These are phyloP conservation scores for Hypomyces perniciosus DNA, from an alignment of 2,329 filamentous ascomycete genomes.

Conservation along the genomic window DNA sequence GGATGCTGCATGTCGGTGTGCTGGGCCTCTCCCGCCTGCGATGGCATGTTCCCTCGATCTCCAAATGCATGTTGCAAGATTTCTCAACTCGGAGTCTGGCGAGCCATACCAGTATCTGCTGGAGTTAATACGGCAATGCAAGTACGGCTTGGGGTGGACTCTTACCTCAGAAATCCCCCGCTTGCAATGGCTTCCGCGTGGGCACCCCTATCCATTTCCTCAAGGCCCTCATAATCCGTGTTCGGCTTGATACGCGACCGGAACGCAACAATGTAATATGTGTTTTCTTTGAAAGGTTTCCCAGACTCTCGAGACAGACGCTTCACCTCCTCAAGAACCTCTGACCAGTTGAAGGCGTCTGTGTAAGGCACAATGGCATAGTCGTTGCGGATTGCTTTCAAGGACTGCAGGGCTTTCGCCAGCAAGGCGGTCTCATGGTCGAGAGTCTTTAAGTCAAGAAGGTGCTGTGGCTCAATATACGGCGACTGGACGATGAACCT, in stretches of 20 bases:
- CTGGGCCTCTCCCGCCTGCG: slow-evolving; percentile 53
- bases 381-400: slow-evolving; percentile 58
- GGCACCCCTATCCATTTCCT: slow-evolving; percentile 67
- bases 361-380: slow-evolving; percentile 73
- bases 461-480: slow-evolving; percentile 64
- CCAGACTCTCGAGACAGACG: slow-evolving; percentile 41
- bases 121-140: slow-evolving; percentile 14
- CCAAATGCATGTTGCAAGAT: slow-evolving; percentile 77
- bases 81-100: slow-evolving; percentile 62
- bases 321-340: slow-evolving; percentile 54
- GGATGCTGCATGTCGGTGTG: slow-evolving; percentile 60
- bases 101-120: slow-evolving; percentile 79
- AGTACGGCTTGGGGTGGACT: not conserved
- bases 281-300: slow-evolving; percentile 51
- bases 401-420: slow-evolving; percentile 60
- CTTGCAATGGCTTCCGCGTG: slow-evolving; percentile 74
- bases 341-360: slow-evolving; percentile 70
- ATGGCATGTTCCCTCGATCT: slow-evolving; percentile 53
- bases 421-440: slow-evolving; percentile 62
- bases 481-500: slow-evolving; percentile 61
- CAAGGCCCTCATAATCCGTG: slow-evolving; percentile 63
- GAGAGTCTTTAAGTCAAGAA: slow-evolving; percentile 65
- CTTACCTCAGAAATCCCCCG: slow-evolving; percentile 75
- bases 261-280: slow-evolving; percentile 83
- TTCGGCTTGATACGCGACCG: slow-evolving; percentile 63